phyloP scores from a whole-genome alignment of 345 rosid species.

The Brassica carinata region DNA sequence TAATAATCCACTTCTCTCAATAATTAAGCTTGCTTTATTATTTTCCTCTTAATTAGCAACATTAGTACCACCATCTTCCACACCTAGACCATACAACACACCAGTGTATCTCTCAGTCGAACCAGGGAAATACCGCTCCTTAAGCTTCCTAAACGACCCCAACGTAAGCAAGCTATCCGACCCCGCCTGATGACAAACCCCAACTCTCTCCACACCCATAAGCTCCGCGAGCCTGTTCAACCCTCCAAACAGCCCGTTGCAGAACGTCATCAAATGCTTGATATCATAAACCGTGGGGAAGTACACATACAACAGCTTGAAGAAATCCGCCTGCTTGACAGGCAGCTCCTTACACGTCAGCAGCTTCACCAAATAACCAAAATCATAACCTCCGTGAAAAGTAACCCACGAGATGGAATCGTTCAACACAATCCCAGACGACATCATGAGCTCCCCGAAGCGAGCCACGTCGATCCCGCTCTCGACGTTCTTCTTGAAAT shows the following conservation, averaged over 20 bases:
- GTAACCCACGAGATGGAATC: constrained; percentile 76
- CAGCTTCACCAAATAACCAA: constrained; percentile 81
- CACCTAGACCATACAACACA: constrained; percentile 85
- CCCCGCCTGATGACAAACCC: constrained; percentile 84
- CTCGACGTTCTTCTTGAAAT: constrained; percentile 74
- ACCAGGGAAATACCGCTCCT: constrained; percentile 72
- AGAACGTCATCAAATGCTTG: constrained; percentile 91
- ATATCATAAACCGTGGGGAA: constrained; percentile 81
- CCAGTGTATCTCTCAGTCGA: constrained; percentile 76
- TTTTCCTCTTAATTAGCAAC: background rate
- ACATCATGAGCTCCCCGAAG: constrained; percentile 90
- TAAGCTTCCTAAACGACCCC: constrained; percentile 83
- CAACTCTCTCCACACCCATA: constrained; percentile 88
- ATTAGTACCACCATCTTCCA: constrained; percentile 63
- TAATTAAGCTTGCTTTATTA: background rate
- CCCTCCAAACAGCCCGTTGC: constrained; percentile 85
- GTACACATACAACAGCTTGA: constrained; percentile 58
- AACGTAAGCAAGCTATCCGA: constrained; percentile 92
- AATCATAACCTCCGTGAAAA: constrained; percentile 85
- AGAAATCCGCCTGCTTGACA: constrained; percentile 64
- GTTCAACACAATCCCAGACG: constrained; percentile 82
- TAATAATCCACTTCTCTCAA: background rate
- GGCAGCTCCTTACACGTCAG: constrained; percentile 73
- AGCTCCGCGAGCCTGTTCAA: constrained; percentile 87
- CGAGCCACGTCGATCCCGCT: constrained; percentile 76